Conservation (phyloP, 2,329 filamentous ascomycete genomes). For the Colletotrichum somersetense region DNA sequence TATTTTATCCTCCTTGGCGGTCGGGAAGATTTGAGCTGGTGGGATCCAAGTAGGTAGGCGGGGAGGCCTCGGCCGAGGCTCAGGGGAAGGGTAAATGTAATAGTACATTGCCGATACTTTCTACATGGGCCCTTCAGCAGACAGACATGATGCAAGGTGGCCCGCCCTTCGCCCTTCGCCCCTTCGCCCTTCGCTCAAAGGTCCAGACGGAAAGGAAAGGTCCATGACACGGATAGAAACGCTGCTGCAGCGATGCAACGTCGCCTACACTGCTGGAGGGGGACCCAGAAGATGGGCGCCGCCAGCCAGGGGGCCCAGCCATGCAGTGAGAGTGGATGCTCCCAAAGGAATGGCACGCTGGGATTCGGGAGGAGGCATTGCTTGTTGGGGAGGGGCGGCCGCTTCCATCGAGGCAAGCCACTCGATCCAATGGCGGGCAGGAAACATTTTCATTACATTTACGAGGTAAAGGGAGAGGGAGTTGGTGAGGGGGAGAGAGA, state of each 20-base stretch:
- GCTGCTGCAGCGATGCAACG: not conserved
- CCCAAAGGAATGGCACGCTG: constrained; percentile 41
- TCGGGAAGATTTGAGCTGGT: not conserved
- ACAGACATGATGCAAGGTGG: not conserved
- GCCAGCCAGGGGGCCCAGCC: constrained; percentile 11
- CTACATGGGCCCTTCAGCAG: not conserved
- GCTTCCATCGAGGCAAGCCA: not conserved
- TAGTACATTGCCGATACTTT: not conserved
- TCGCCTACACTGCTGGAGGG: not conserved
- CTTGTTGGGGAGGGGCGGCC: not conserved
- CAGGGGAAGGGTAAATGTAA: not conserved
- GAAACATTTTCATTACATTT: not conserved
- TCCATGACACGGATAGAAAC: constrained; percentile 19
- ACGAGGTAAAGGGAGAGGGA: not conserved
- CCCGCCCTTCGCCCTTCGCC: not conserved
- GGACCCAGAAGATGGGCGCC: constrained; percentile 5
- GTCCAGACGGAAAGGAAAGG: not conserved
- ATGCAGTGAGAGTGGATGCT: constrained; percentile 20
- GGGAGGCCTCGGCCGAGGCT: constrained; percentile 12
- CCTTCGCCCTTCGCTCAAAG: not conserved
- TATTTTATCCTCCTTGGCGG: constrained; percentile 13
- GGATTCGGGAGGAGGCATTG: constrained; percentile 24
- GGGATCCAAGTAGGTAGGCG: constrained; percentile 4
- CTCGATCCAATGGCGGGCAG: not conserved
- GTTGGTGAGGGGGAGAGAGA: not conserved